Evolutionary conservation across 305 asterid genomes (phyloP).

Genomic region (Striga hermonthica): DNA sequence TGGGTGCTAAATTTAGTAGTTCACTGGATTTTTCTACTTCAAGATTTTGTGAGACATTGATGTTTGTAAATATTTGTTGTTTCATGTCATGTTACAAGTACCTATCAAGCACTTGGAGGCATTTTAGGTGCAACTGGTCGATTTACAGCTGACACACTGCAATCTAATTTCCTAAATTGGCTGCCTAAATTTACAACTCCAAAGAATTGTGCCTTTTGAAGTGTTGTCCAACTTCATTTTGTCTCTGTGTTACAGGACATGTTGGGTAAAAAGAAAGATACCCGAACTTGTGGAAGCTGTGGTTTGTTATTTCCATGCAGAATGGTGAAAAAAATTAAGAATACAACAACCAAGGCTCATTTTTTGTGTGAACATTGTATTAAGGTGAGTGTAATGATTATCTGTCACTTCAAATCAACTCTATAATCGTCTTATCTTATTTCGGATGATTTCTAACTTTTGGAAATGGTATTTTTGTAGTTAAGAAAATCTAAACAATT

Average conservation of each 20-base stretch:
- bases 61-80: slow-evolving; percentile 19
- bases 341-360: slow-evolving; percentile 39
- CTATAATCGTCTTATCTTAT: slow-evolving; percentile 25
- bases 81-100: slow-evolving; percentile 16
- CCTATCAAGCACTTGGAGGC: slow-evolving; percentile 18
- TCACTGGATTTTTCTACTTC: no score
- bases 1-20: no score
- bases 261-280: slow-evolving; percentile 44
- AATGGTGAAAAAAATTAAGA: slow-evolving; percentile 65
- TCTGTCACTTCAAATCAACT: slow-evolving; percentile 18
- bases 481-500: slow-evolving; percentile 77
- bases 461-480: slow-evolving; percentile 41
- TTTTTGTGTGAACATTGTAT: slow-evolving; percentile 75
- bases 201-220: slow-evolving; percentile 7
- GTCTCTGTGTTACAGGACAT: slow-evolving; percentile 46
- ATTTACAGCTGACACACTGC: slow-evolving; percentile 9
- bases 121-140: background rate
- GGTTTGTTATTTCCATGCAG: slow-evolving; percentile 56
- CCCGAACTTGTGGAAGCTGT: slow-evolving; percentile 71
- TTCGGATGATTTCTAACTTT: slow-evolving; percentile 26
- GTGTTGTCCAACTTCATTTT: slow-evolving; percentile 28
- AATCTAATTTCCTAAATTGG: background rate
- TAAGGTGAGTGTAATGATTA: slow-evolving; percentile 49
- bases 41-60: background rate
- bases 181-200: slow-evolving; percentile 18